Base-by-base conservation (phyloP, 2,329 filamentous ascomycete species). In the Macroventuria anomochaeta region DNA sequence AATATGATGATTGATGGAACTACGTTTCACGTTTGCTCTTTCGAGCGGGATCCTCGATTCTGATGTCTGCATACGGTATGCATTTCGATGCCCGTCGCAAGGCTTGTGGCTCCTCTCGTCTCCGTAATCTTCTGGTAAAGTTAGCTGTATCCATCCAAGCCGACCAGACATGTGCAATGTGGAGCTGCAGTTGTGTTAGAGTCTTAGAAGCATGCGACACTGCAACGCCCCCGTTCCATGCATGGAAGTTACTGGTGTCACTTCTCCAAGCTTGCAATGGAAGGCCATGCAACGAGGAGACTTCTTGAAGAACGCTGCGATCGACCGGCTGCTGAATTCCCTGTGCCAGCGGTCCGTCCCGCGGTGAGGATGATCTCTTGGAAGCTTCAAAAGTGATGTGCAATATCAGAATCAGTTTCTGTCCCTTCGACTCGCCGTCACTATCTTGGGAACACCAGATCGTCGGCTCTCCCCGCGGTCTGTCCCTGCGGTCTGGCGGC, bases 1-100 rank as follows among this genome's bases (percentile, higher is more conserved):
- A 57, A 62, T 55, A 46, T 42, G 39, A 61, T 23, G 32, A 43
- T 48, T 37, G 36, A 53, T 37, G 41, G 15, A 28, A 42, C 15
- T 8, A 28, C 39, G 26, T 25, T 8, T 25, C 23, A 25, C 23
- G 23, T 25, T 5, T 25, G 23, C n/a, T n/a, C n/a, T n/a, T n/a
- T n/a, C n/a, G n/a, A n/a, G n/a, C n/a, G n/a, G n/a, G n/a, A n/a
- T n/a, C n/a, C n/a, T n/a, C n/a, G n/a, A n/a, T n/a, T n/a, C n/a
- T n/a, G n/a, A n/a, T n/a, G n/a, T n/a, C n/a, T n/a, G n/a, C n/a
- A n/a, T n/a, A n/a, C n/a, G n/a, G n/a, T n/a, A n/a, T n/a, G n/a
- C n/a, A n/a, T n/a, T n/a, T n/a, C n/a, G n/a, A n/a, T n/a, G n/a
- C n/a, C n/a, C n/a, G n/a, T n/a, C n/a, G n/a, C n/a, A n/a, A n/a